Percentiles rank a stretch among this genome's conserved stretches.
Evolutionary conservation across 768 basidiomycete genomes (phyloP).

Genomic region (Pleurotus salmoneostramineus): DNA sequence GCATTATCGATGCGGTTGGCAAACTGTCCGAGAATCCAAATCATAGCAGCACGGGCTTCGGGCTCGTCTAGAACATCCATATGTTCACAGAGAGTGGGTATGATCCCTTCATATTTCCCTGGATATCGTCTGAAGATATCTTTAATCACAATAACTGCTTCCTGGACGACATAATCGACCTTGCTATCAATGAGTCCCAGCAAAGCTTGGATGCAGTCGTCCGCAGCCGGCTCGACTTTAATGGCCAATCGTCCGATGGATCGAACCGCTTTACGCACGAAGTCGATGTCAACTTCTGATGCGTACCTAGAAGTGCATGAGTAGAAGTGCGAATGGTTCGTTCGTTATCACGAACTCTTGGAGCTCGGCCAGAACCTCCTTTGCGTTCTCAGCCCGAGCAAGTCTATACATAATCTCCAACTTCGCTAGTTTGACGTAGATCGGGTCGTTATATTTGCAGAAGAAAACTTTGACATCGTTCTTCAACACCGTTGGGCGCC

Average conservation of each 20-base stretch:
- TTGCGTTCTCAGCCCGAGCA: slow-evolving; percentile 90
- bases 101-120: slow-evolving; percentile 94
- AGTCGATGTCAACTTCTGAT: slow-evolving; percentile 96
- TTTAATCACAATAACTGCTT: slow-evolving; percentile 95
- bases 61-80: slow-evolving; percentile 91
- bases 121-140: slow-evolving; percentile 98
- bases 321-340: neutral
- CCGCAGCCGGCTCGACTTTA: slow-evolving; percentile 88
- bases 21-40: slow-evolving; percentile 98
- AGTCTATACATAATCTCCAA: slow-evolving; percentile 99
- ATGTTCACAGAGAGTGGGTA: slow-evolving; percentile 89
- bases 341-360: slow-evolving; percentile 66
- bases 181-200: slow-evolving; percentile 88
- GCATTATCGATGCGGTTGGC: slow-evolving; percentile 94
- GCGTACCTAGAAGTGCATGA: slow-evolving; percentile 65
- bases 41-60: slow-evolving; percentile 94
- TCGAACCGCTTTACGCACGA: slow-evolving; percentile 95
- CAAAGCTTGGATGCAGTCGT: slow-evolving; percentile 84
- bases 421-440: slow-evolving; percentile 97
- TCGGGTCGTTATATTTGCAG: slow-evolving; percentile 99
- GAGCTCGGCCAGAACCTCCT: slow-evolving; percentile 89
- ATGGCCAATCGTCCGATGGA: slow-evolving; percentile 98
- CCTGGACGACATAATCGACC: slow-evolving; percentile 95
- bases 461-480: slow-evolving; percentile 99
- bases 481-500: slow-evolving; percentile 85